Conservation (phyloP, 176 grass and related monocot genomes). For the Tillandsia fasciculata region DNA sequence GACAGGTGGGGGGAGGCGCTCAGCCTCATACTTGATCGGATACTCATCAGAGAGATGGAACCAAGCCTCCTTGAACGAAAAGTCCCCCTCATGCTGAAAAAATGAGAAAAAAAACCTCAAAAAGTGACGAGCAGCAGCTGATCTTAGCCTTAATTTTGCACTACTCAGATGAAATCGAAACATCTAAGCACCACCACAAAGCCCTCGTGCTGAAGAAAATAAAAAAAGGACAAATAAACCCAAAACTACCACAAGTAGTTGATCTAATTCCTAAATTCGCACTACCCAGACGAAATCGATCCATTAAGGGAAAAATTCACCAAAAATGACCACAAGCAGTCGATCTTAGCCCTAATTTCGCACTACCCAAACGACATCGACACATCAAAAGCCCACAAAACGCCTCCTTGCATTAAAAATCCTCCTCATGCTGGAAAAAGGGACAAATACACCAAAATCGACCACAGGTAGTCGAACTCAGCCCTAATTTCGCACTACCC, state of each 20-base stretch:
- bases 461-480: neutral
- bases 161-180: neutral
- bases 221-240: too few species aligned
- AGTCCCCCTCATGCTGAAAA: slow-evolving; percentile 69
- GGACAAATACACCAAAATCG: neutral
- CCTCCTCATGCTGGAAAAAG: too few species aligned
- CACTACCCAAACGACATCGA: neutral
- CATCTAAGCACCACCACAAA: neutral
- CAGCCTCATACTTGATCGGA: slow-evolving; percentile 81
- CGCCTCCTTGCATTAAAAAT: too few species aligned
- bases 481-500: neutral
- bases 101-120: neutral
- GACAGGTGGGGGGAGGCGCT: slow-evolving; percentile 73
- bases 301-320: neutral
- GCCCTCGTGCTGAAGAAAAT: neutral
- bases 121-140: neutral
- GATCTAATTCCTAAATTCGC: neutral
- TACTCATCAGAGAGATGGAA: slow-evolving; percentile 79
- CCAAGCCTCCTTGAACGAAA: slow-evolving; percentile 87
- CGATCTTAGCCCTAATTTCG: neutral
- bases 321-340: neutral
- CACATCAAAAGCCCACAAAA: slow-evolving; percentile 2
- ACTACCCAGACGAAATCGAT: neutral
- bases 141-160: neutral
- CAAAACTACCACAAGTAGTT: neutral